A percentile compares a stretch with the other conserved stretches of the same genome.
Evolutionary conservation across 2,329 filamentous ascomycete genomes (phyloP).

Genomic region (Calycina marina): DNA sequence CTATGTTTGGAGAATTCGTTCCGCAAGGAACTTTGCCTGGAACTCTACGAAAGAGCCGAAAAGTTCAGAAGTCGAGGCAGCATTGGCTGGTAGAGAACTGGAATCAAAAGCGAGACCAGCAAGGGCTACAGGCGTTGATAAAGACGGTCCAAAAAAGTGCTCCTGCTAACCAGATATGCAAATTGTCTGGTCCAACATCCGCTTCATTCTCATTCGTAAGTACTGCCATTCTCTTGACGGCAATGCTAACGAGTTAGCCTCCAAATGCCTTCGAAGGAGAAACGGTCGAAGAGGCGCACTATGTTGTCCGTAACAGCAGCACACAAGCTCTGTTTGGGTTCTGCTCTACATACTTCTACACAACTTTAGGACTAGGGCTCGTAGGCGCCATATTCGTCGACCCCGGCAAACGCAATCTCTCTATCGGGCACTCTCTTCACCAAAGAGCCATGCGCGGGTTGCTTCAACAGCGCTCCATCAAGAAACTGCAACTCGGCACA

Average conservation of each 20-base stretch:
- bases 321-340: slow-evolving; percentile 87
- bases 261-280: slow-evolving; percentile 29
- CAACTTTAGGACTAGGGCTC: slow-evolving; percentile 37
- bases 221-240: background rate
- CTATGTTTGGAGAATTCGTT: slow-evolving; percentile 62
- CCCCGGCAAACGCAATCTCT: slow-evolving; percentile 69
- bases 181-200: slow-evolving; percentile 50
- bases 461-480: slow-evolving; percentile 58
- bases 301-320: slow-evolving; percentile 86
- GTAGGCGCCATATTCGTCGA: slow-evolving; percentile 85
- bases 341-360: slow-evolving; percentile 73
- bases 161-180: slow-evolving; percentile 48
- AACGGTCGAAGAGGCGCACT: slow-evolving; percentile 67
- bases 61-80: slow-evolving; percentile 75
- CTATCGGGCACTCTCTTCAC: slow-evolving; percentile 81
- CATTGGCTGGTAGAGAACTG: slow-evolving; percentile 91
- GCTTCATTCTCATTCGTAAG: slow-evolving; percentile 57
- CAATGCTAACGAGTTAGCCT: slow-evolving; percentile 3
- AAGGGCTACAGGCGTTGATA: slow-evolving; percentile 62
- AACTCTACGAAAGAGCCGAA: slow-evolving; percentile 75
- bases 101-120: slow-evolving; percentile 61
- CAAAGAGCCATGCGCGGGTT: slow-evolving; percentile 69
- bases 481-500: slow-evolving; percentile 68
- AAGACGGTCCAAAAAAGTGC: slow-evolving; percentile 52
- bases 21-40: slow-evolving; percentile 49